Evolutionary conservation across 2,329 filamentous ascomycete species (phyloP).

Genomic region (Aspergillus japonicus): DNA sequence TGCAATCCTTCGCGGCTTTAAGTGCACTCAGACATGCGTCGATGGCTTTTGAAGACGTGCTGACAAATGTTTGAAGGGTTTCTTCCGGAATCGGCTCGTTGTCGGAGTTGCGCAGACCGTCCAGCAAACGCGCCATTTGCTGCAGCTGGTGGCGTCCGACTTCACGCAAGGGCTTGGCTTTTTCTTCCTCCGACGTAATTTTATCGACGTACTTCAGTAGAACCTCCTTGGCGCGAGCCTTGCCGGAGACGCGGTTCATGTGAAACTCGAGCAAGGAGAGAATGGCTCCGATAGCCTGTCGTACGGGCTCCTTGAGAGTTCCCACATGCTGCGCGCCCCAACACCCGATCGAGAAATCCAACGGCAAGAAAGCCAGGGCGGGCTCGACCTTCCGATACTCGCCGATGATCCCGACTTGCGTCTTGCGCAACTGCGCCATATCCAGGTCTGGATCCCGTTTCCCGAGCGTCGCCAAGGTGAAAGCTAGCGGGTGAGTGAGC

Average conservation of each 20-base stretch:
- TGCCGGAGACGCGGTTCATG: constrained; percentile 28
- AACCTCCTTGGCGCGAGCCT: constrained; percentile 2
- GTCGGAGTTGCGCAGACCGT: background rate
- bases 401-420: constrained; percentile 36
- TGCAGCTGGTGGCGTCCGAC: background rate
- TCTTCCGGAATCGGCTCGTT: background rate
- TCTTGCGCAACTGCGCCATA: constrained; percentile 25
- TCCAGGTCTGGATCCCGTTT: constrained; percentile 17
- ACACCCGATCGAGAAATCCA: constrained; percentile 48
- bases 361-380: constrained; percentile 44
- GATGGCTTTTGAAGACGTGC: background rate
- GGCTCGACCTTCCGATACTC: constrained; percentile 42
- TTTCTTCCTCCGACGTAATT: background rate
- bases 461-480: constrained; percentile 25
- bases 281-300: constrained; percentile 36
- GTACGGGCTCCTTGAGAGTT: constrained; percentile 37
- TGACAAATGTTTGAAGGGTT: background rate
- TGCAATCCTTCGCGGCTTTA: background rate
- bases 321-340: constrained; percentile 49
- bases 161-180: background rate
- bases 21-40: background rate
- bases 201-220: background rate
- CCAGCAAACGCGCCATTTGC: background rate
- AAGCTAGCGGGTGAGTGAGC: constrained; percentile 31
- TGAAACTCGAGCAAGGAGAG: constrained; percentile 48